A percentile compares a stretch with the other conserved stretches of the same genome.
Conservation (phyloP, 1,284 basidiomycete genomes). For the Grifola frondosa region DNA sequence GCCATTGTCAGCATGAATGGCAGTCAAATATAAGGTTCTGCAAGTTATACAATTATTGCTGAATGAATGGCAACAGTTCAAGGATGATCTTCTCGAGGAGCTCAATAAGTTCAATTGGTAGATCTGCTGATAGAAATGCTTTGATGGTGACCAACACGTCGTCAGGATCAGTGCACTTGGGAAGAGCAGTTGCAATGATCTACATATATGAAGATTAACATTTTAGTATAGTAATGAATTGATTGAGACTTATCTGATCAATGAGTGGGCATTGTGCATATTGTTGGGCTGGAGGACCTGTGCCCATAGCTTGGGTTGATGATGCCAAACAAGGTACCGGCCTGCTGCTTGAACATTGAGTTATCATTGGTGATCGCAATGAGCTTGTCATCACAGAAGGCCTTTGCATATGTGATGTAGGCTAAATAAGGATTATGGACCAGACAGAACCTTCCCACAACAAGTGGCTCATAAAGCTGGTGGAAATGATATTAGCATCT, state of each 20-base stretch:
- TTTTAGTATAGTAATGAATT: not conserved
- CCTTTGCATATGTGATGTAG: constrained; percentile 99
- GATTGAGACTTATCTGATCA: constrained; percentile 80
- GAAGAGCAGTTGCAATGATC: constrained; percentile 91
- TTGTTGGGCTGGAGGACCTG: constrained; percentile 91
- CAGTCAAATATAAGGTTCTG: constrained; percentile 96
- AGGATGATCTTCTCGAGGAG: constrained; percentile 98
- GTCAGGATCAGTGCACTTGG: constrained; percentile 96
- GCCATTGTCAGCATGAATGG: constrained; percentile 96
- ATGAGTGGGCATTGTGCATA: constrained; percentile 88
- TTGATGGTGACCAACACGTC: constrained; percentile 99
- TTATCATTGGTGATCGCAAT: constrained; percentile 98
- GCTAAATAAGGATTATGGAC: constrained; percentile 97
- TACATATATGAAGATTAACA: constrained; percentile 27
- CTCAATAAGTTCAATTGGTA: constrained; percentile 96
- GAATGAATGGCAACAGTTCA: constrained; percentile 95
- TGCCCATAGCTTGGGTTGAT: constrained; percentile 93
- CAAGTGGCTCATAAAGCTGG: constrained; percentile 92
- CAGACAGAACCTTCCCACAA: constrained; percentile 99
- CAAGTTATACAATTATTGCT: constrained; percentile 92
- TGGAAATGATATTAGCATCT: constrained; percentile 3
- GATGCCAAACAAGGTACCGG: constrained; percentile 97
- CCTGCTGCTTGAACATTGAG: constrained; percentile 99
- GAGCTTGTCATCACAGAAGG: constrained; percentile 97
- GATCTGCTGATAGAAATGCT: constrained; percentile 95